Percentiles rank a stretch among this genome's conserved stretches.
These are phyloP conservation scores for Nephelium lappaceum DNA, from an alignment of 345 rosid genomes.

Conservation along the genomic window DNA sequence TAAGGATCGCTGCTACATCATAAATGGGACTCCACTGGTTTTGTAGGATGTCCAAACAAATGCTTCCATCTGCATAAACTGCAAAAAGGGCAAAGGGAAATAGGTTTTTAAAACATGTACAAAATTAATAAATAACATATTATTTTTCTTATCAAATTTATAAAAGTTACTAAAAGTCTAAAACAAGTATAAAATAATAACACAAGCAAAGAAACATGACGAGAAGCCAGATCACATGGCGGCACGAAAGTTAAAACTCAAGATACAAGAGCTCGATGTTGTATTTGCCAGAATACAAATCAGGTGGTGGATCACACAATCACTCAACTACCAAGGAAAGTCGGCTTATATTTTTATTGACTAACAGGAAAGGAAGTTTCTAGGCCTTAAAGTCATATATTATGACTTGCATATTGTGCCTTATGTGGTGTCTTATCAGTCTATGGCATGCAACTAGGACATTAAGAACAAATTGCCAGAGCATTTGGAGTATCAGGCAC, in stretches of 20 bases:
- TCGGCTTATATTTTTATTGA: neutral
- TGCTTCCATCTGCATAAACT: slow-evolving; percentile 91
- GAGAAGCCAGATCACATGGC: neutral
- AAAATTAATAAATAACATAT: neutral
- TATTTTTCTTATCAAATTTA: neutral
- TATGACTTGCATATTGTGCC: neutral
- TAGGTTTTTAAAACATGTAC: neutral
- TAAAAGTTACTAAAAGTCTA: too few species aligned
- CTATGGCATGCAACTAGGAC: neutral
- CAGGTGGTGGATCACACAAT: neutral
- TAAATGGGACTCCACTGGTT: slow-evolving; percentile 90
- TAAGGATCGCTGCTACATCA: slow-evolving; percentile 83
- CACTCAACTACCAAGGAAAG: neutral
- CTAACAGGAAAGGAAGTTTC: neutral
- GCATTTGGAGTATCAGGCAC: neutral
- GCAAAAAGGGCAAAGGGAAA: slow-evolving; percentile 3
- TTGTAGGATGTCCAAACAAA: slow-evolving; percentile 83
- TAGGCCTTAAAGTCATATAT: neutral
- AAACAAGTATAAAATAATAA: slow-evolving; percentile 7
- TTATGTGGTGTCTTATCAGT: slow-evolving; percentile 4
- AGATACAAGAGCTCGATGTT: neutral
- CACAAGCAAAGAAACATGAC: neutral
- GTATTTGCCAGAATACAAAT: neutral
- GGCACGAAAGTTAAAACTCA: neutral
- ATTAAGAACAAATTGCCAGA: neutral